phyloP scores from a whole-genome alignment of 2,329 filamentous ascomycete genomes.

The Ceratocystiopsis minuta region DNA sequence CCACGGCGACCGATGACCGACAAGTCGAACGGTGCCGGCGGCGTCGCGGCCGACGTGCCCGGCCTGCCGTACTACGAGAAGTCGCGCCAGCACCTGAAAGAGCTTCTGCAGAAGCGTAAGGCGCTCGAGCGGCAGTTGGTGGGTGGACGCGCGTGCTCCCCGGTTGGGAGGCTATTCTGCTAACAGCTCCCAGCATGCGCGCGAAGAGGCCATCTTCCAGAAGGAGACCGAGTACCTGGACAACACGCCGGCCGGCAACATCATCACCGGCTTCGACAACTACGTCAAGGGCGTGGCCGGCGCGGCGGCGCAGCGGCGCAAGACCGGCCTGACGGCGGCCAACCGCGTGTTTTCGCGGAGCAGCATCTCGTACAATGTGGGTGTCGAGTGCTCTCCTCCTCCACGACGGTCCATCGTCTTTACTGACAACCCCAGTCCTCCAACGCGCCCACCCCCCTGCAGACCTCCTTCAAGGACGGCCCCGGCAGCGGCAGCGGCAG shows the following conservation, averaged over 20 bases:
- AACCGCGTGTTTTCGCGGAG: slow-evolving; percentile 57
- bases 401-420: neutral
- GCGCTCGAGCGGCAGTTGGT: slow-evolving; percentile 25
- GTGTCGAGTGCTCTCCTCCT: neutral
- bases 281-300: slow-evolving; percentile 78
- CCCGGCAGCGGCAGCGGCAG: slow-evolving; percentile 11
- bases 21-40: slow-evolving; percentile 11
- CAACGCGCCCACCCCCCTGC: slow-evolving; percentile 35
- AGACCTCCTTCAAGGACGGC: slow-evolving; percentile 29
- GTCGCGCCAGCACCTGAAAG: slow-evolving; percentile 46
- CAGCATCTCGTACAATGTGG: slow-evolving; percentile 40
- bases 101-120: slow-evolving; percentile 48
- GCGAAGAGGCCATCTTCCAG: slow-evolving; percentile 66
- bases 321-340: slow-evolving; percentile 46
- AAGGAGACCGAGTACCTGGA: slow-evolving; percentile 82
- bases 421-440: slow-evolving; percentile 14
- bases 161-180: neutral
- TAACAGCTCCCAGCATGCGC: slow-evolving; percentile 3
- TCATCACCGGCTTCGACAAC: slow-evolving; percentile 93
- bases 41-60: slow-evolving; percentile 23
- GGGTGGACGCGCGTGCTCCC: slow-evolving; percentile 1
- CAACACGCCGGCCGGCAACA: slow-evolving; percentile 77
- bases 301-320: slow-evolving; percentile 43
- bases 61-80: slow-evolving; percentile 54
- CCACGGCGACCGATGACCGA: slow-evolving; percentile 13